Percentiles rank a stretch among this genome's conserved stretches.
phyloP scores from a whole-genome alignment of 1,284 basidiomycete genomes.

The Tylopilus sp. region DNA sequence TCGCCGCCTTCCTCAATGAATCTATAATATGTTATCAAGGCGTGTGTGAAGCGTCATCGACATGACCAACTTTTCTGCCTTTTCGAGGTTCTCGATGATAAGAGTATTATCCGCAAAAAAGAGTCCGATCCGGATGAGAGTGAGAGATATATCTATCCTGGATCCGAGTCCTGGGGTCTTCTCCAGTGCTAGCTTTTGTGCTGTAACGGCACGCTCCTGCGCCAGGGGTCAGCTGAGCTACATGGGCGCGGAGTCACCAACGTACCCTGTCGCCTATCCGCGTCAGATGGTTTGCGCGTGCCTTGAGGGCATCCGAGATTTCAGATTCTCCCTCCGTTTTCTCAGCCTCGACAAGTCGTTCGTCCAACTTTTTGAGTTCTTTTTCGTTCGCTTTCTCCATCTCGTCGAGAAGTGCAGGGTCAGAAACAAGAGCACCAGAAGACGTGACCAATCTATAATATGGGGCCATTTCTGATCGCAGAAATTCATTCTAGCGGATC shows the following conservation, averaged over 20 bases:
- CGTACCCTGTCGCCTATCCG: slow-evolving; percentile 89
- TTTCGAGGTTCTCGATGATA: slow-evolving; percentile 71
- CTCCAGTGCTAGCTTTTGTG: slow-evolving; percentile 83
- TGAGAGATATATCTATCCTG: slow-evolving; percentile 89
- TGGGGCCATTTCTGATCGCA: slow-evolving; percentile 74
- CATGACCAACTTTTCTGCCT: slow-evolving; percentile 73
- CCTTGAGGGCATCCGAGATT: slow-evolving; percentile 83
- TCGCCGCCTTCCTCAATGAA: slow-evolving; percentile 96
- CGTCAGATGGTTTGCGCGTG: slow-evolving; percentile 82
- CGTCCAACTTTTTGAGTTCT: slow-evolving; percentile 77
- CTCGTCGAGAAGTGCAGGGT: slow-evolving; percentile 60
- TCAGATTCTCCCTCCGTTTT: slow-evolving; percentile 94
- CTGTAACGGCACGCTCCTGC: slow-evolving; percentile 75
- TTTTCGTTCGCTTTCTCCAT: slow-evolving; percentile 78
- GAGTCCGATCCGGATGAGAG: slow-evolving; percentile 87
- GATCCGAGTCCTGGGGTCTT: slow-evolving; percentile 94
- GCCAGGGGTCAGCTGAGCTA: background rate
- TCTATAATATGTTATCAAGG: slow-evolving; percentile 42
- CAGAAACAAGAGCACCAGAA: slow-evolving; percentile 47
- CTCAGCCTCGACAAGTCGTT: slow-evolving; percentile 81
- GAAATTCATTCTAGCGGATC: background rate
- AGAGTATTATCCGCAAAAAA: slow-evolving; percentile 86
- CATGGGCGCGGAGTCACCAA: background rate
- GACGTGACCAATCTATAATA: slow-evolving; percentile 66
- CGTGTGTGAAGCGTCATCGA: background rate